Conservation (phyloP, 75 land plant species). For the Larix kaempferi region DNA sequence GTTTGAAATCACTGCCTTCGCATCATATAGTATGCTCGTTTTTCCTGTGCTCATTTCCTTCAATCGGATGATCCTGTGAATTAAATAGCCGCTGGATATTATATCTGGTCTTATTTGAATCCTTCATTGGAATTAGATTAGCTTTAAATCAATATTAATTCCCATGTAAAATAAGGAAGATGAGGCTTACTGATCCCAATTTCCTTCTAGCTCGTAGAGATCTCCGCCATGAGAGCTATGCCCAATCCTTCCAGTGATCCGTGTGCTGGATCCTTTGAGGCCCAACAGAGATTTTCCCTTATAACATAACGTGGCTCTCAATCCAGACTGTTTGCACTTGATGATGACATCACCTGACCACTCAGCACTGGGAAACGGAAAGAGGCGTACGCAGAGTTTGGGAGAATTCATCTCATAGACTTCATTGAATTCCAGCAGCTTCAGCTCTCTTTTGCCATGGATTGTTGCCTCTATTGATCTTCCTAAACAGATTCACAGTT, state of each 20-base stretch:
- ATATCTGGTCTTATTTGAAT: neutral
- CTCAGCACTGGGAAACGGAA: constrained; percentile 19
- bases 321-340: constrained; percentile 60
- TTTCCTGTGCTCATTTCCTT: constrained; percentile 55
- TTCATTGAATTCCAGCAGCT: constrained; percentile 46
- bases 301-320: constrained; percentile 62
- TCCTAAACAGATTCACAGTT: neutral
- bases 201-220: constrained; percentile 7
- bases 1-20: constrained; percentile 45
- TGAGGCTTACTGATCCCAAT: constrained; percentile 8
- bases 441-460: constrained; percentile 49
- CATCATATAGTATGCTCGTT: constrained; percentile 49
- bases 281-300: constrained; percentile 49
- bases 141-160: neutral
- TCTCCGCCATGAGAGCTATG: neutral
- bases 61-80: constrained; percentile 47
- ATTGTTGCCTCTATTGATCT: constrained; percentile 7
- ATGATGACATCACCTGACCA: constrained; percentile 75
- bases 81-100: neutral
- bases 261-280: constrained; percentile 29
- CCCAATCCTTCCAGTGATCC: constrained; percentile 46
- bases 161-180: neutral
- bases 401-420: constrained; percentile 77
- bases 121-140: neutral
- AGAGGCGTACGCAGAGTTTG: constrained; percentile 48